Conservation (phyloP, 2,329 filamentous ascomycete genomes). For the Xylaria sp. region DNA sequence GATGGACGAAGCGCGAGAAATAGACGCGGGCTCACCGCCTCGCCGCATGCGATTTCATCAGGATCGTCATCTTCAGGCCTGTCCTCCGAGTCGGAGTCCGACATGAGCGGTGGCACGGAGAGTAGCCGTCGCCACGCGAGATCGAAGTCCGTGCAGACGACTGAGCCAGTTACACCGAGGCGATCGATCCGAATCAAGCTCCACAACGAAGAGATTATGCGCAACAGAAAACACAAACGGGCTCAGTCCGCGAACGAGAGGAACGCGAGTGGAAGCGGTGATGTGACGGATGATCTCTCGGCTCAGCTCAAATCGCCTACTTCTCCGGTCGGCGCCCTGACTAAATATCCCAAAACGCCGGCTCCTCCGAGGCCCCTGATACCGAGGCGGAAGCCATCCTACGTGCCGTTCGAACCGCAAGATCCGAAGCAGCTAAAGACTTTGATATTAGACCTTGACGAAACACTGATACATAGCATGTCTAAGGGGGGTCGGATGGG, state of each 20-base stretch:
- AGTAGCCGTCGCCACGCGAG: constrained; percentile 48
- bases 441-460: constrained; percentile 88
- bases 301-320: constrained; percentile 91
- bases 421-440: constrained; percentile 72
- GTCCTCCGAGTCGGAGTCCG: constrained; percentile 67
- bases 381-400: constrained; percentile 83
- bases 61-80: constrained; percentile 58
- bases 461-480: constrained; percentile 97
- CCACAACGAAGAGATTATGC: constrained; percentile 67
- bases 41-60: constrained; percentile 35
- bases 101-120: constrained; percentile 38
- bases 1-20: constrained; percentile 27
- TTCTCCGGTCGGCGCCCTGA: constrained; percentile 70
- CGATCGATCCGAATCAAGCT: constrained; percentile 89
- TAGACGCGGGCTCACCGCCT: constrained; percentile 23
- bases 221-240: constrained; percentile 67
- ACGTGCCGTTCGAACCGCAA: constrained; percentile 58
- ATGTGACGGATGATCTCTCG: constrained; percentile 50
- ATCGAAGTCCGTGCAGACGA: constrained; percentile 54
- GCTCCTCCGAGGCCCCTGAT: constrained; percentile 86
- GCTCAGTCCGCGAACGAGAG: constrained; percentile 46
- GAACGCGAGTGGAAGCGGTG: constrained; percentile 39
- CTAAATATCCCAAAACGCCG: constrained; percentile 84
- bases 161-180: constrained; percentile 60
- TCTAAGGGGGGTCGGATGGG: constrained; percentile 94